A percentile compares a stretch with the other conserved stretches of the same genome.
Evolutionary conservation across 2,329 filamentous ascomycete species (phyloP).

Genomic region (Curvularia eragrostidis): DNA sequence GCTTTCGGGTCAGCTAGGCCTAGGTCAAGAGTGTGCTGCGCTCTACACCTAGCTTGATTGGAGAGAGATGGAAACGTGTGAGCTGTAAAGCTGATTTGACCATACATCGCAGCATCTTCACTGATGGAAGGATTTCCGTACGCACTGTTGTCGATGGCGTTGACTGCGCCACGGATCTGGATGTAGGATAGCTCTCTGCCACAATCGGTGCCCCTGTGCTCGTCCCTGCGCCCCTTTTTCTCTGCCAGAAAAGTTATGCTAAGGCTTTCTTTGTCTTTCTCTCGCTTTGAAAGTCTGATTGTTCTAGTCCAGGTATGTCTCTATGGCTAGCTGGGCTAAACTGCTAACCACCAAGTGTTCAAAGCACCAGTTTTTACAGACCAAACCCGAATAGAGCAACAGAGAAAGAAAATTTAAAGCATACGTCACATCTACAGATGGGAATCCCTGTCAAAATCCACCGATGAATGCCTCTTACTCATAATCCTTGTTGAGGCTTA

Average conservation of each 20-base stretch:
- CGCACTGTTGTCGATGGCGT: neutral
- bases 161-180: neutral
- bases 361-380: neutral
- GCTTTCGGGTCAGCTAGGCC: no score
- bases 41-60: neutral
- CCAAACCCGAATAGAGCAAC: no score
- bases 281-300: neutral
- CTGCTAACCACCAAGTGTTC: neutral
- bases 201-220: neutral
- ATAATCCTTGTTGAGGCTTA: no score
- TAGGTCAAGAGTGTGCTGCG: no score
- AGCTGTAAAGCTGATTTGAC: neutral
- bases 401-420: no score
- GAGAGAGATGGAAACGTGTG: neutral
- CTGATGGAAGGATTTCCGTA: neutral
- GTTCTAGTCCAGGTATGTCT: neutral
- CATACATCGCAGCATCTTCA: neutral
- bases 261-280: neutral
- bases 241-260: neutral
- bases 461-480: no score
- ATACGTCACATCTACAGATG: no score
- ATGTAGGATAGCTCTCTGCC: neutral
- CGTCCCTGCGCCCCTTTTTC: neutral
- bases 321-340: neutral
- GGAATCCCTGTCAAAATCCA: no score